Conservation (phyloP, 2,329 filamentous ascomycete genomes). For the Neopestalotiopsis rosae region DNA sequence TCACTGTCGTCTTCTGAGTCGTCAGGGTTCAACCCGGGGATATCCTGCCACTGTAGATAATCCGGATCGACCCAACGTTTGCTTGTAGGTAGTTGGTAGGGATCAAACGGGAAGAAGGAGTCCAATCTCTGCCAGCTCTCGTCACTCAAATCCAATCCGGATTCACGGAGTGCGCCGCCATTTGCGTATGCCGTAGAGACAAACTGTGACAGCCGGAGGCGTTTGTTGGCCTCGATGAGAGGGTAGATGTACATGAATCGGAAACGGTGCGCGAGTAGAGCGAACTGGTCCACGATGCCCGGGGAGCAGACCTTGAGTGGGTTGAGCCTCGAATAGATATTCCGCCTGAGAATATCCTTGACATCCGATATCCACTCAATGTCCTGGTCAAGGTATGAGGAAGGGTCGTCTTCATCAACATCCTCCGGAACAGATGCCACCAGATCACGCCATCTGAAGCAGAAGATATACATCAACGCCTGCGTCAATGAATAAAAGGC, state of each 20-base stretch:
- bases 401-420: slow-evolving; percentile 66
- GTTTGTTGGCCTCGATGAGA: slow-evolving; percentile 90
- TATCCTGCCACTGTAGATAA: slow-evolving; percentile 80
- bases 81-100: slow-evolving; percentile 87
- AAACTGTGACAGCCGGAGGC: slow-evolving; percentile 78
- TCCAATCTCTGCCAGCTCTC: slow-evolving; percentile 87
- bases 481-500: slow-evolving; percentile 90
- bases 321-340: slow-evolving; percentile 89
- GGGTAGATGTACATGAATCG: slow-evolving; percentile 89
- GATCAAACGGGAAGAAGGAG: slow-evolving; percentile 96
- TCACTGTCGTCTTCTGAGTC: slow-evolving; percentile 61
- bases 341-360: slow-evolving; percentile 74
- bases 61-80: slow-evolving; percentile 86
- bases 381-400: slow-evolving; percentile 70
- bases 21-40: slow-evolving; percentile 69
- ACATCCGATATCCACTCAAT: slow-evolving; percentile 79
- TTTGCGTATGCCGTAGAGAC: slow-evolving; percentile 62
- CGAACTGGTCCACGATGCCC: slow-evolving; percentile 89
- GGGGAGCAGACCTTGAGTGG: slow-evolving; percentile 94
- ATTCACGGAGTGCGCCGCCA: slow-evolving; percentile 59
- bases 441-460: slow-evolving; percentile 95
- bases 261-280: slow-evolving; percentile 83
- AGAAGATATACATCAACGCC: slow-evolving; percentile 92
- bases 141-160: slow-evolving; percentile 60
- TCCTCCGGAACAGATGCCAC: slow-evolving; percentile 66